These are phyloP conservation scores for Diaporthe batatas DNA, from an alignment of 2,329 filamentous ascomycete species.

Conservation along the genomic window DNA sequence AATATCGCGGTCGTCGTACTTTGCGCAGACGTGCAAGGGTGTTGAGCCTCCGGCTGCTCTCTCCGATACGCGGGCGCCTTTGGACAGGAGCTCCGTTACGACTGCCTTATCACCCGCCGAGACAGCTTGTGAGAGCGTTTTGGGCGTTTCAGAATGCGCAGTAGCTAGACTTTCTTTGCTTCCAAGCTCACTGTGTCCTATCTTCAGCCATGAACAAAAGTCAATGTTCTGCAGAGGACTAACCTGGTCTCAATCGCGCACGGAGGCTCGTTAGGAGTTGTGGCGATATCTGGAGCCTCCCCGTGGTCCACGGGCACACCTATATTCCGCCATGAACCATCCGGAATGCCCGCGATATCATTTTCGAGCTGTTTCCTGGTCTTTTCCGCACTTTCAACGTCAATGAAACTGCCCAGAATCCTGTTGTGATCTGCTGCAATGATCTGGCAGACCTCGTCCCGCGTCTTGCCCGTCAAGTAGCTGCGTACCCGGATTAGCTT, in stretches of 20 bases:
- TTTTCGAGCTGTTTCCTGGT: constrained; percentile 9
- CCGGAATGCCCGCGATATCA: constrained; percentile 5
- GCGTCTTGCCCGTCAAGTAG: constrained; percentile 1
- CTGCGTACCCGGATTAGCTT: background rate
- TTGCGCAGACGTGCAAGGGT: constrained; percentile 9
- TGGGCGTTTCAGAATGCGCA: background rate
- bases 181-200: background rate
- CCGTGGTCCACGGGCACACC: background rate
- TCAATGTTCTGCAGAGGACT: background rate
- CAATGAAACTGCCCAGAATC: background rate
- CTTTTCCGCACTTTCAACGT: background rate
- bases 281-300: background rate
- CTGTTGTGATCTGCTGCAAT: constrained; percentile 4
- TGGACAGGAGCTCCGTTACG: background rate
- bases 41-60: background rate
- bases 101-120: constrained; percentile 14
- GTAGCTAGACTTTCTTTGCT: background rate
- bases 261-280: background rate
- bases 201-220: background rate
- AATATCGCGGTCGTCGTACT: constrained; percentile 12
- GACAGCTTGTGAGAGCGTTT: background rate
- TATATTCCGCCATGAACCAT: background rate
- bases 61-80: constrained; percentile 4
- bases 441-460: background rate
- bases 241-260: background rate